These are phyloP conservation scores for Blastobotrys serpentis DNA, from an alignment of 1,139 yeast species.

Conservation along the genomic window DNA sequence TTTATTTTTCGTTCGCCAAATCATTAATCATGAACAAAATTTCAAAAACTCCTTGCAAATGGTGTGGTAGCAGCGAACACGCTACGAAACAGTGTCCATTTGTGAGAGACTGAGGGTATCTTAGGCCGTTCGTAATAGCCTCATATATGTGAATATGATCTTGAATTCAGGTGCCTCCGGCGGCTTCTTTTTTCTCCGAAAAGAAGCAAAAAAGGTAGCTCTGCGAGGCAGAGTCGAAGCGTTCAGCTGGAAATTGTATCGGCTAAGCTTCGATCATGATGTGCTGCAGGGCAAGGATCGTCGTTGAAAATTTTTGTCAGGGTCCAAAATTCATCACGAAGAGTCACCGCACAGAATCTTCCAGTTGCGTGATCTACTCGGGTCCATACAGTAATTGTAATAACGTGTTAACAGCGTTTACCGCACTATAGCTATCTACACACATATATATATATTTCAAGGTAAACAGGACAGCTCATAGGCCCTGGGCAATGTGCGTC, in stretches of 20 bases:
- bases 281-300: background rate
- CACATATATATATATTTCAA: background rate
- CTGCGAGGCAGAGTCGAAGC: background rate
- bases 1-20: no score
- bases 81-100: background rate
- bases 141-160: background rate
- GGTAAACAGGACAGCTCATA: no score
- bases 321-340: background rate
- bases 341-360: background rate
- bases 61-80: background rate
- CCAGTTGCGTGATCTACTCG: background rate
- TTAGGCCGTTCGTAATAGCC: no score
- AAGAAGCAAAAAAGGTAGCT: no score
- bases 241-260: background rate
- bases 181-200: no score
- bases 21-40: no score
- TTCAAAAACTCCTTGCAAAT: constrained; percentile 3
- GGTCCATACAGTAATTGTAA: no score
- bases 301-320: background rate
- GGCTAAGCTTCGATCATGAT: background rate
- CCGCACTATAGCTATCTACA: background rate
- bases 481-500: background rate
- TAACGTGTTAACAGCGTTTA: no score
- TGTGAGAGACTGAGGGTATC: background rate
- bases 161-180: no score